phyloP scores from a whole-genome alignment of 768 basidiomycete genomes.

The Trametes meyenii region DNA sequence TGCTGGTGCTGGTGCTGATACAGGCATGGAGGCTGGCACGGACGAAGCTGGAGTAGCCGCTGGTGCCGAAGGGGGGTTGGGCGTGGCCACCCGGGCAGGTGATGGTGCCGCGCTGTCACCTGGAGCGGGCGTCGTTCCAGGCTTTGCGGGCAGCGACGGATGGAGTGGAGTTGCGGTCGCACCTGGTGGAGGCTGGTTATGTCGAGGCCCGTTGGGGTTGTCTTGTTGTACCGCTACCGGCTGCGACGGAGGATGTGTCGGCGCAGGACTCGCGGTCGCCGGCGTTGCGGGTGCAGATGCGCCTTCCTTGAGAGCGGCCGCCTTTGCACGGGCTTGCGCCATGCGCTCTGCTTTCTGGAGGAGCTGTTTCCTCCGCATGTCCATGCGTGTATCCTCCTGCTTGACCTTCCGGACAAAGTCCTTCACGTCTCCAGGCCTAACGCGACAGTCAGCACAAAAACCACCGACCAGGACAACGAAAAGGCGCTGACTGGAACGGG shows the following conservation, averaged over 20 bases:
- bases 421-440: constrained; percentile 71
- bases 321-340: constrained; percentile 47
- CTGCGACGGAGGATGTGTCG: constrained; percentile 1
- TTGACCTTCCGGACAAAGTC: constrained; percentile 75
- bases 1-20: constrained; percentile 19
- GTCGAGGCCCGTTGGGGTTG: constrained; percentile 35
- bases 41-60: constrained; percentile 22
- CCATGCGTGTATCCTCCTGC: constrained; percentile 65
- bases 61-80: constrained; percentile 34
- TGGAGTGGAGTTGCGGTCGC: constrained; percentile 48
- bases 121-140: constrained; percentile 45
- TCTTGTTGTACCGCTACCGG: constrained; percentile 8
- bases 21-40: constrained; percentile 30
- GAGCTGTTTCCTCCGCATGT: constrained; percentile 48
- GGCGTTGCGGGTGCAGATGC: constrained; percentile 8
- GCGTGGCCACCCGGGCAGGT: constrained; percentile 23
- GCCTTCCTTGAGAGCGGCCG: constrained; percentile 31
- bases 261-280: constrained; percentile 6
- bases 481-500: constrained; percentile 60
- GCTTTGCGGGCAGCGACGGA: constrained; percentile 74
- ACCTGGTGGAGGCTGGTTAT: no score
- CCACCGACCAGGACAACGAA: not conserved
- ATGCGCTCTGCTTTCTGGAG: constrained; percentile 41
- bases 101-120: constrained; percentile 34
- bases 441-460: constrained; percentile 3